A percentile compares a stretch with the other conserved stretches of the same genome.
These are phyloP conservation scores for Monosporozyma aquatica DNA, from an alignment of 805 yeast species.

Conservation along the genomic window DNA sequence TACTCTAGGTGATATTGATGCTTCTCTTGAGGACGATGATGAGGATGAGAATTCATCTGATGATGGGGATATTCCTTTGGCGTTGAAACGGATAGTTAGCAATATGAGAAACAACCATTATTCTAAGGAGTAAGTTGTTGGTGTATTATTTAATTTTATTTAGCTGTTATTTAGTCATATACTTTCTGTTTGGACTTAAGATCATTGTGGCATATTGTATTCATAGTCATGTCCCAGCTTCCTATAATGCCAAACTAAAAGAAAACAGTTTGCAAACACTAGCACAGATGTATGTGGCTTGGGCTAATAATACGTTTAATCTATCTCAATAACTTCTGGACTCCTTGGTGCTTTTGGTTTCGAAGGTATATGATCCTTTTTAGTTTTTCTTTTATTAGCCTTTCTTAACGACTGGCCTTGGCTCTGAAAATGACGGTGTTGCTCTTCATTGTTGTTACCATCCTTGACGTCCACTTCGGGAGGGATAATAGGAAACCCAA, in stretches of 20 bases:
- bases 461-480: conserved; percentile 34
- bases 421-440: conserved; percentile 40
- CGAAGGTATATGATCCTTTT: conserved; percentile 41
- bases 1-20: conserved; percentile 23
- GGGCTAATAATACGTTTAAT: too few relatives aligned
- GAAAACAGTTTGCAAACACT: too few relatives aligned
- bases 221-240: too few relatives aligned
- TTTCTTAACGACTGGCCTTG: conserved; percentile 70
- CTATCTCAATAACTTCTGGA: conserved; percentile 77
- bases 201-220: too few relatives aligned
- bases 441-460: conserved; percentile 18
- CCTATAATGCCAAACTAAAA: too few relatives aligned
- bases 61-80: conserved; percentile 32
- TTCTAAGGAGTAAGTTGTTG: background rate
- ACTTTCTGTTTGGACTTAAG: too few relatives aligned
- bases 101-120: conserved; percentile 11
- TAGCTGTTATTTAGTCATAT: background rate
- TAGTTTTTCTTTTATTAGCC: conserved; percentile 60
- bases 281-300: too few relatives aligned
- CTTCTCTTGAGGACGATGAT: conserved; percentile 12
- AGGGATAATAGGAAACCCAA: conserved; percentile 73
- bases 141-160: background rate
- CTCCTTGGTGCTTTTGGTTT: conserved; percentile 54
- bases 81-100: conserved; percentile 32
- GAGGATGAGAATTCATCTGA: conserved; percentile 14